These are phyloP conservation scores for Salix viminalis DNA, from an alignment of 345 rosid species.

Conservation along the genomic window DNA sequence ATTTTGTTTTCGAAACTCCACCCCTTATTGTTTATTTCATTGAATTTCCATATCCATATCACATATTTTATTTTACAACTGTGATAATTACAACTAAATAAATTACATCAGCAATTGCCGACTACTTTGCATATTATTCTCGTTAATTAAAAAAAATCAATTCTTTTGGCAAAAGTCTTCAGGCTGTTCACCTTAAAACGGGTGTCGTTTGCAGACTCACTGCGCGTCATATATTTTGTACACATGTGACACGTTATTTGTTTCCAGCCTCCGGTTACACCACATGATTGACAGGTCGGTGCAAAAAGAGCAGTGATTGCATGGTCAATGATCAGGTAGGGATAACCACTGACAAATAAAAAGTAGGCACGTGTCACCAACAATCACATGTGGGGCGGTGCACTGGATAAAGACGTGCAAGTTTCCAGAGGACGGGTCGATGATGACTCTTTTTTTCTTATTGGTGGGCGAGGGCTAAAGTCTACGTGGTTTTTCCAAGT, in stretches of 20 bases:
- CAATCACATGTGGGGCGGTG: slow-evolving; percentile 58
- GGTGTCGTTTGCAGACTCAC: too few species aligned
- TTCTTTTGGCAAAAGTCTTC: too few species aligned
- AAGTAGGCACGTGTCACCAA: slow-evolving; percentile 17
- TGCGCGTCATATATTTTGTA: too few species aligned
- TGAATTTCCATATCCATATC: too few species aligned
- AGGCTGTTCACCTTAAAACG: too few species aligned
- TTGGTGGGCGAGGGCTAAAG: background rate
- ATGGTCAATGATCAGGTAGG: background rate
- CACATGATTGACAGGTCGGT: slow-evolving; percentile 24
- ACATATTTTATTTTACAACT: too few species aligned
- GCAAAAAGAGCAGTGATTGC: slow-evolving; percentile 7
- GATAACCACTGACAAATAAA: background rate
- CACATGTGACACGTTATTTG: background rate
- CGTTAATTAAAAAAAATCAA: too few species aligned
- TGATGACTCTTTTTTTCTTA: background rate
- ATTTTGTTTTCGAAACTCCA: too few species aligned
- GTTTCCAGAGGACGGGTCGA: background rate
- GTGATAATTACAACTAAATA: too few species aligned
- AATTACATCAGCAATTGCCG: too few species aligned
- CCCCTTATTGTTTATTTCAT: too few species aligned
- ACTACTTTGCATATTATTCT: too few species aligned
- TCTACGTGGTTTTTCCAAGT: background rate
- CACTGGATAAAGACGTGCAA: slow-evolving; percentile 29
- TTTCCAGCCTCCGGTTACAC: background rate